Evolutionary conservation across 805 yeast genomes (phyloP), one percentile per base, ranked within the genome.

Genomic region (Spathaspora gorwiae): DNA sequence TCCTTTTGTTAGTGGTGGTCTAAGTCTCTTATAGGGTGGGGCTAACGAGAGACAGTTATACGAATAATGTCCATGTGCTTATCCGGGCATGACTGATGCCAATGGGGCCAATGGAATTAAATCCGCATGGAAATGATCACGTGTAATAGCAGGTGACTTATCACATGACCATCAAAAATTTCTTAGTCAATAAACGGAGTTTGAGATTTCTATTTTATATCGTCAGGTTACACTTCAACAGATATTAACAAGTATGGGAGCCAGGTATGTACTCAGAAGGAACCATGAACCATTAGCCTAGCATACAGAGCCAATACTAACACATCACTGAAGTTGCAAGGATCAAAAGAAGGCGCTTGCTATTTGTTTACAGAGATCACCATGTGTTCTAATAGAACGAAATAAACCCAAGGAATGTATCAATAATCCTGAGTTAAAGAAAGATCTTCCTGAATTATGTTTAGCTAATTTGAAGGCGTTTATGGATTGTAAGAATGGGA

Each of bases 271-370:
- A 43, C 19, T 33, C 29, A 13, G 29, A 15, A 2, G 3, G 19
- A 12, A n/a, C n/a, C n/a, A n/a, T n/a, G n/a, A n/a, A n/a, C n/a
- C n/a, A n/a, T n/a, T 14, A 8, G 12, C 27, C 27, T 15, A 32
- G 39, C 30, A 10, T 3, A 35, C 3, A 12, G 37, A 35, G 37
- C 12, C 12, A 5, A 29, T 38, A 29, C 42, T 33, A 33, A 32
- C 36, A 12, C 12, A 14, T 8, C 26, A 5, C 36, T 0, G 48
- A n/a, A 90, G 96, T 74, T 92, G 99, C 64, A 84, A 87, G 59
- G 99, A 92, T 65, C 95, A 92, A 61, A 80, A 90, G 58, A 89
- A 80, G 55, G 96, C 95, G n/a, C 87, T 94, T 47, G 98, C 98
- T 8, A 83, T 92, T 15, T 92, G 99, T 62, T 75, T 92, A 40